A percentile compares a stretch with the other conserved stretches of the same genome.
Conservation (phyloP, 306 rosid species). For the Sphenostylis stenocarpa region DNA sequence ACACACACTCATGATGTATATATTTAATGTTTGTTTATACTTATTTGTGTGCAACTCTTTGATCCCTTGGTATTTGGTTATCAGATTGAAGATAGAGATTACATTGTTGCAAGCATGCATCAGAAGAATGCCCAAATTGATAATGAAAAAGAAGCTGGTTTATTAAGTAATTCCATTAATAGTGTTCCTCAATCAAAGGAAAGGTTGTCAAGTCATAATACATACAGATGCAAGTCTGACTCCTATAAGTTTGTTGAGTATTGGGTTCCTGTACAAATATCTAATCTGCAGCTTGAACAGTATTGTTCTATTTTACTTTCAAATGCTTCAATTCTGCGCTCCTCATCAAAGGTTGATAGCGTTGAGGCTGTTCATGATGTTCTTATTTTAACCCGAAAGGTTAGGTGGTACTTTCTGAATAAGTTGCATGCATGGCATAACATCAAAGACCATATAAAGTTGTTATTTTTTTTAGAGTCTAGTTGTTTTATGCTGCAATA, state of each 20-base stretch:
- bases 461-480: constrained; percentile 17
- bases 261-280: constrained; percentile 84
- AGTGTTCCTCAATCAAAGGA: constrained; percentile 56
- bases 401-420: constrained; percentile 42
- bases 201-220: constrained; percentile 52
- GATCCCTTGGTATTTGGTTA: constrained; percentile 28
- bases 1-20: no score
- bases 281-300: constrained; percentile 85
- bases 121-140: constrained; percentile 40
- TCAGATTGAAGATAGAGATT: constrained; percentile 63
- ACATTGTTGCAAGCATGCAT: constrained; percentile 41
- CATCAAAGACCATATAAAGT: constrained; percentile 16
- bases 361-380: constrained; percentile 58
- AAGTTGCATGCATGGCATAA: constrained; percentile 29
- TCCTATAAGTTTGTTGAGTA: constrained; percentile 71
- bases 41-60: constrained; percentile 12
- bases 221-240: constrained; percentile 50
- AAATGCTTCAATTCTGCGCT: constrained; percentile 59
- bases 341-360: constrained; percentile 50
- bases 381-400: constrained; percentile 68
- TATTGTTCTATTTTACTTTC: constrained; percentile 75
- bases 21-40: background rate
- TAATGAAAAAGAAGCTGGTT: constrained; percentile 26
- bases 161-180: constrained; percentile 40
- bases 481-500: constrained; percentile 25